Evolutionary conservation across 2,329 filamentous ascomycete species (phyloP).

Genomic region (Grosmannia clavigera): DNA sequence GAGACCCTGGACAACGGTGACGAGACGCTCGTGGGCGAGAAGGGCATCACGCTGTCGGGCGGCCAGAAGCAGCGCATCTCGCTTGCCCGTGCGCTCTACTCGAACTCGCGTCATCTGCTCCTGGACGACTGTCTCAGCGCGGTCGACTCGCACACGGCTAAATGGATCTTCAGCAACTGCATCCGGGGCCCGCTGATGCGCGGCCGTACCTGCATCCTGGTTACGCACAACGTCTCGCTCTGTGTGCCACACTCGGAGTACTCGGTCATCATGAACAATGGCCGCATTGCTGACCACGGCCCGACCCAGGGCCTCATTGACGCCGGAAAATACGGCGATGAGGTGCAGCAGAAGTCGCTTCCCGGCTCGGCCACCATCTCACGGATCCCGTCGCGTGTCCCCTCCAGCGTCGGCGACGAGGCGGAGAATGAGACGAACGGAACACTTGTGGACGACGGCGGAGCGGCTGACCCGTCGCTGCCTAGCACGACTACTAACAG

Average conservation of each 20-base stretch:
- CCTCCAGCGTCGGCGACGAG: conserved; percentile 61
- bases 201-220: conserved; percentile 80
- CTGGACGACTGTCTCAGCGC: conserved; percentile 93
- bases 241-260: conserved; percentile 71
- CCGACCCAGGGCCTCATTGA: conserved; percentile 64
- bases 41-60: conserved; percentile 90
- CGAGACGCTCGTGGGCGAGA: conserved; percentile 88
- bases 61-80: conserved; percentile 97
- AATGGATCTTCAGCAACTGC: conserved; percentile 95
- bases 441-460: conserved; percentile 40
- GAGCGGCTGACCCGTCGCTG: conserved; percentile 32
- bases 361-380: conserved; percentile 60
- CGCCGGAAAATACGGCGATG: conserved; percentile 81
- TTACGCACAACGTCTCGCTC: conserved; percentile 89
- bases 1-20: conserved; percentile 88
- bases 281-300: conserved; percentile 66
- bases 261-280: conserved; percentile 79
- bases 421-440: conserved; percentile 40
- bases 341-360: conserved; percentile 58
- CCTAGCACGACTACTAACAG: conserved; percentile 23
- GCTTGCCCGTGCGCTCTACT: conserved; percentile 92
- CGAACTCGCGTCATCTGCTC: conserved; percentile 78
- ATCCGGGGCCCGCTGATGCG: conserved; percentile 82
- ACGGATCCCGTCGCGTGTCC: conserved; percentile 61
- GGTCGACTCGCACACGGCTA: conserved; percentile 92